Percentiles rank a stretch among this genome's conserved stretches.
Conservation (phyloP, 2,329 filamentous ascomycete species). For the Verticillium isaacii region DNA sequence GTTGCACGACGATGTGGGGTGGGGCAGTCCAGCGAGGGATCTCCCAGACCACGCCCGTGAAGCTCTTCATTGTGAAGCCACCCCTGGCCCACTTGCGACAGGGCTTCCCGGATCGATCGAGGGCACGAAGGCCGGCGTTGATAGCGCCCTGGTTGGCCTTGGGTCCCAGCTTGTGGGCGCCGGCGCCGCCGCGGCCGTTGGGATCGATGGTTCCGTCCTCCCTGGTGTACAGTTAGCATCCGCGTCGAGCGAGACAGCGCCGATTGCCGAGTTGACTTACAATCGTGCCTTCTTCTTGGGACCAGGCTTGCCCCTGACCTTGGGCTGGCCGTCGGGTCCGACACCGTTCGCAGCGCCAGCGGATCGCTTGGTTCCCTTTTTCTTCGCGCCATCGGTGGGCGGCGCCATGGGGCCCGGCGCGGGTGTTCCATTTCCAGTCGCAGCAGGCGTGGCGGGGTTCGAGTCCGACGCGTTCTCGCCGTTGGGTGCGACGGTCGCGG, state of each 20-base stretch:
- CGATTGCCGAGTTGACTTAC: slow-evolving; percentile 53
- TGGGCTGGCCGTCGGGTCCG: slow-evolving; percentile 57
- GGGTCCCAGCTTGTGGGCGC: slow-evolving; percentile 80
- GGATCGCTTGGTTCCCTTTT: slow-evolving; percentile 69
- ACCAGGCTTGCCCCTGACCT: slow-evolving; percentile 79
- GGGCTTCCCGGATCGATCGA: slow-evolving; percentile 87
- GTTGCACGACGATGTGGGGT: slow-evolving; percentile 45
- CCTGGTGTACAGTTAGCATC: slow-evolving; percentile 28
- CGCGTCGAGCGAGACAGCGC: slow-evolving; percentile 19
- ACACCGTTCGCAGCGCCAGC: slow-evolving; percentile 60
- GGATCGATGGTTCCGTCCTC: slow-evolving; percentile 60
- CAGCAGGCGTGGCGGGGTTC: slow-evolving; percentile 53
- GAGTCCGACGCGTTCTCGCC: slow-evolving; percentile 56
- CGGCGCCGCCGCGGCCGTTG: slow-evolving; percentile 42
- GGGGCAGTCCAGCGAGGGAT: slow-evolving; percentile 79
- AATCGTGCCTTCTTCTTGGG: slow-evolving; percentile 94
- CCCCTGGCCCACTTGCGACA: slow-evolving; percentile 89
- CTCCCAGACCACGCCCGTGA: slow-evolving; percentile 82
- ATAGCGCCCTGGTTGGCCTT: slow-evolving; percentile 97
- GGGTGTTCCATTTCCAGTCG: slow-evolving; percentile 44
- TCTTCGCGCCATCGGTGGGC: slow-evolving; percentile 60
- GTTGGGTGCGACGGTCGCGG: slow-evolving; percentile 36
- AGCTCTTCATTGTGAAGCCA: slow-evolving; percentile 81
- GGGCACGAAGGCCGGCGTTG: slow-evolving; percentile 89
- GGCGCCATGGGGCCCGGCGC: slow-evolving; percentile 54